phyloP scores from a whole-genome alignment of 169 alveolate genomes.

The Eimeria tenella region DNA sequence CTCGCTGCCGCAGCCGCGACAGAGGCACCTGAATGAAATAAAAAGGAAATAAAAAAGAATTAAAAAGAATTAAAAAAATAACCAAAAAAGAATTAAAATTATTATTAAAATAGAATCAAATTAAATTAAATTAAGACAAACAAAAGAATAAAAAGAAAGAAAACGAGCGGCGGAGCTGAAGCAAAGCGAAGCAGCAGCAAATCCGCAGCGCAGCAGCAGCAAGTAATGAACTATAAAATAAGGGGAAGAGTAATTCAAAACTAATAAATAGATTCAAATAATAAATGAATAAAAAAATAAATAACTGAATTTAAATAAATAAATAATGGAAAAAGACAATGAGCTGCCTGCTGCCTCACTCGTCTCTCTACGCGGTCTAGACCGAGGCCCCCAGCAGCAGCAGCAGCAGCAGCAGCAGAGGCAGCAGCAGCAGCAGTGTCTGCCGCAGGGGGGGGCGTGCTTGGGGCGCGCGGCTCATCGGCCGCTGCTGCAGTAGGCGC shows the following conservation, averaged over 20 bases:
- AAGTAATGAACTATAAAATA: too few species aligned
- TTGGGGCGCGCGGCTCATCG: too few species aligned
- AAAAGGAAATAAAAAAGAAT: background rate
- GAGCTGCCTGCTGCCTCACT: background rate
- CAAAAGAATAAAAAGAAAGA: too few species aligned
- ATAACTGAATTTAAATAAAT: too few species aligned
- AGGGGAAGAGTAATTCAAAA: too few species aligned
- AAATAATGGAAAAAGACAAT: too few species aligned
- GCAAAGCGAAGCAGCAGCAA: background rate
- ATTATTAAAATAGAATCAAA: background rate
- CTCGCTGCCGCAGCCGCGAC: constrained; percentile 94
- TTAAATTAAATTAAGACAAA: background rate
- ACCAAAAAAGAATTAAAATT: too few species aligned
- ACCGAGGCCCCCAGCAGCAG: background rate
- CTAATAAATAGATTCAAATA: too few species aligned
- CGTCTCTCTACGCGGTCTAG: background rate
- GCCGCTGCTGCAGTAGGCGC: too few species aligned
- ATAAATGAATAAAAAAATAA: too few species aligned
- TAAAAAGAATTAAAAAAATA: background rate
- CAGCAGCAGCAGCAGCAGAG: background rate
- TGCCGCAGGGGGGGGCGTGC: background rate
- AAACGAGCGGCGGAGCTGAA: too few species aligned
- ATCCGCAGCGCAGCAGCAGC: too few species aligned
- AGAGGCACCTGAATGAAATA: constrained; percentile 87
- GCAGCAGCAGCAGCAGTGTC: background rate